phyloP scores from a whole-genome alignment of 2,329 filamentous ascomycete genomes.

The Fusarium sp. region DNA sequence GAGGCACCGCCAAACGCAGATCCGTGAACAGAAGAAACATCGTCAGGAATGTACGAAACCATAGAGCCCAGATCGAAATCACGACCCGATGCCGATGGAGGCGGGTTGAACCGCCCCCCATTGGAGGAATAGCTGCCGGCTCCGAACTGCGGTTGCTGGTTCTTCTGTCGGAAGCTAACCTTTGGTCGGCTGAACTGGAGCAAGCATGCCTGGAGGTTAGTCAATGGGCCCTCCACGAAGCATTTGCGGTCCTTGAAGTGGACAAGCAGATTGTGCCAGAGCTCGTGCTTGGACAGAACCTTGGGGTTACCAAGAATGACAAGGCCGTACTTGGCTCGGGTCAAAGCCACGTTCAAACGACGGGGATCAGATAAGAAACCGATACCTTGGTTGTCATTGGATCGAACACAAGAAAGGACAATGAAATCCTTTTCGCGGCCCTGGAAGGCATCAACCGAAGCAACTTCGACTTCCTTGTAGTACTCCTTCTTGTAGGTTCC shows the following conservation, averaged over 20 bases:
- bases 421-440: constrained; percentile 99
- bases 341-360: constrained; percentile 96
- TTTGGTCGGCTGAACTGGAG: constrained; percentile 96
- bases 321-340: constrained; percentile 94
- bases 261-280: constrained; percentile 94
- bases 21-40: constrained; percentile 95
- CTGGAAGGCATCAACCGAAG: constrained; percentile 98
- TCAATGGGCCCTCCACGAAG: constrained; percentile 93
- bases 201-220: constrained; percentile 94
- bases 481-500: constrained; percentile 98
- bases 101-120: constrained; percentile 58
- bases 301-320: constrained; percentile 98
- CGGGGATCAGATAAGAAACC: constrained; percentile 98
- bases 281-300: constrained; percentile 94
- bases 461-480: constrained; percentile 99
- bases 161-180: constrained; percentile 91
- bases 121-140: constrained; percentile 53
- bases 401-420: constrained; percentile 95
- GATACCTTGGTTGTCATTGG: constrained; percentile 98
- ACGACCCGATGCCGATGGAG: constrained; percentile 58
- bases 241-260: constrained; percentile 99
- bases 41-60: constrained; percentile 95
- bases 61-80: constrained; percentile 86
- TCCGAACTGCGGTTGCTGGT: constrained; percentile 75
- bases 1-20: constrained; percentile 88